Base-by-base conservation (phyloP, 495 filamentous ascomycete species). In the Neurospora intermedia region DNA sequence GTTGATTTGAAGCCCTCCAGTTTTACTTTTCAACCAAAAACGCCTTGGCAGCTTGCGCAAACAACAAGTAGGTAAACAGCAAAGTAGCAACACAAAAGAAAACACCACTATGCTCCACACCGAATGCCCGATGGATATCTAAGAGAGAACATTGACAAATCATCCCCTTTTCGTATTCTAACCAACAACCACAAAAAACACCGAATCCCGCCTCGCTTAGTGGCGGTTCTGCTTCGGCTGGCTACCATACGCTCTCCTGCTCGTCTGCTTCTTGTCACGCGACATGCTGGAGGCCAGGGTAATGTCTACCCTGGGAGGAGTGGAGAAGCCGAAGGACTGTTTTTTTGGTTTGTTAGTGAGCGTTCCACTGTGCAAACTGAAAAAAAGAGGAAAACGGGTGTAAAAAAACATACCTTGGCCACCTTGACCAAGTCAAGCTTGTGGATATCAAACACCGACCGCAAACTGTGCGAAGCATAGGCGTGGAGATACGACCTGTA, bases 381-480 rank as follows among this genome's bases (percentile, higher is more conserved):
- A 7, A 39, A n/a, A 43, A 27, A 4, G 4, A n/a, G 23, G 3
- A 9, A 11, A 9, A 15, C 23, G 39, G 11, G 13, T 18, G 15
- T 10, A 40, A 1, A 35, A 35, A 40, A 3, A 35, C 78, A 45
- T 72, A 79, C 77, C 77, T 95, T 97, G 69, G 96, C 94, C 18
- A 99, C 91, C 84, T 97, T 97, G 74, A 91, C 87, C 43, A 98
- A 86, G 81, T 99, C 96, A 10, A 99, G 87, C 81, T 96, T 96
- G 79, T 98, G 85, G 39, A 99, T 89, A 80, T 99, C 94, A 78
- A 97, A 99, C 43, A 97, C 92, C 15, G 92, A 92, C 42, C 95
- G 89, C 69, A 98, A 87, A 72, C 89, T 92, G 82, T 99, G 96
- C 39, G 91, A 94, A 20, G 95, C 94, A 74, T 99, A 99, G 0